A percentile compares a stretch with the other conserved stretches of the same genome.
These are phyloP conservation scores for Ascodesmis nigricans DNA, from an alignment of 495 filamentous ascomycete species.

Conservation along the genomic window DNA sequence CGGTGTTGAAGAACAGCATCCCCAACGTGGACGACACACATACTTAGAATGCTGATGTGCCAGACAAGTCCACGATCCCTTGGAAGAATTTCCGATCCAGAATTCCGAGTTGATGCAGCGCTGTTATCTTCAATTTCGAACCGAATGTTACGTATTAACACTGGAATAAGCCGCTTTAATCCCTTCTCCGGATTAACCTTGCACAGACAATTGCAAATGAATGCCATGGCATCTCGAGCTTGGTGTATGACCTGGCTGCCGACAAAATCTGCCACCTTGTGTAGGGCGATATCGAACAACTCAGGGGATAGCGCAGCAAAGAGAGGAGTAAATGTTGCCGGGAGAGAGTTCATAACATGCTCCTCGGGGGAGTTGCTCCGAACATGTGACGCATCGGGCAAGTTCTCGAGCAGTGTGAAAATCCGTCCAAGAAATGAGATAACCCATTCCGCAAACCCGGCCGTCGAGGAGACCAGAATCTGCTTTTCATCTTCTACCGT, in stretches of 20 bases:
- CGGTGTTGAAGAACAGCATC: slow-evolving; percentile 70
- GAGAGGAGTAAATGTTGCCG: slow-evolving; percentile 74
- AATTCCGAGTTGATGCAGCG: slow-evolving; percentile 84
- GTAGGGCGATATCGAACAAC: slow-evolving; percentile 71
- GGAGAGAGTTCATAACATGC: slow-evolving; percentile 87
- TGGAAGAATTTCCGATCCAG: slow-evolving; percentile 78
- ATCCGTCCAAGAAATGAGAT: slow-evolving; percentile 76
- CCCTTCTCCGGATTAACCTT: slow-evolving; percentile 87
- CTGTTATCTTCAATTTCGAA: slow-evolving; percentile 94
- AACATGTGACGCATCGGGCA: slow-evolving; percentile 71
- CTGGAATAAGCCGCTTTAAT: slow-evolving; percentile 68
- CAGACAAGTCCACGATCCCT: slow-evolving; percentile 83
- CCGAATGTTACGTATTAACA: slow-evolving; percentile 73
- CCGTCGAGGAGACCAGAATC: slow-evolving; percentile 88
- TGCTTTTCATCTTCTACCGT: slow-evolving; percentile 68
- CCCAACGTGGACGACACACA: slow-evolving; percentile 94
- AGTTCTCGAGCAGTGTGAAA: slow-evolving; percentile 84
- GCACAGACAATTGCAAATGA: slow-evolving; percentile 87
- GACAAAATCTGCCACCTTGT: slow-evolving; percentile 86
- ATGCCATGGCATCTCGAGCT: slow-evolving; percentile 93
- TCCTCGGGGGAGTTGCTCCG: slow-evolving; percentile 86
- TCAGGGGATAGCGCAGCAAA: slow-evolving; percentile 83
- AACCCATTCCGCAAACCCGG: slow-evolving; percentile 79
- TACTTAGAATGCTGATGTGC: slow-evolving; percentile 93
- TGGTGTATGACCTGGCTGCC: slow-evolving; percentile 91